Base-by-base conservation (phyloP, 2,329 filamentous ascomycete species). In the Cladosporium halotolerans region DNA sequence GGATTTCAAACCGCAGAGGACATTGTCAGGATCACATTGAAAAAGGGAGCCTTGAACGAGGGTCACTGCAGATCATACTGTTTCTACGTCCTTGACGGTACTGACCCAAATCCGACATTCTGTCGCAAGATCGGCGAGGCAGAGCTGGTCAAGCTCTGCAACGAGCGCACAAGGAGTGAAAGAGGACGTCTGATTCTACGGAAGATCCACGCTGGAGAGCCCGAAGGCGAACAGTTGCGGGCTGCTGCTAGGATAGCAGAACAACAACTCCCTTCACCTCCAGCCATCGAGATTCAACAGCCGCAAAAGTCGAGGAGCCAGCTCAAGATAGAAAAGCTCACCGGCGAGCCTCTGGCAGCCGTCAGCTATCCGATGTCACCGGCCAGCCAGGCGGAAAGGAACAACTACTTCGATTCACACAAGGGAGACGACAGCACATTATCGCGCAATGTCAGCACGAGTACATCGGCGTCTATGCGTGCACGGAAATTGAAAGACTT, bases 11-110 rank as follows among this genome's bases (percentile, higher is more conserved):
- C 87, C 4, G 88, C 89, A 56, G 93, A 96, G 64, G 90, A 97
- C 61, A 88, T 97, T 49, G 92, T 96, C 76, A 80, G 90, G 43
- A 86, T 89, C 56, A 95, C 93, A 0, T 73, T 97, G 42, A 83
- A 86, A 61, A 97, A 97, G 69, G 88, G 96, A 58, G 84, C 85
- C 39, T 79, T 96, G 31, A 88, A 90, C 18, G 90, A 96, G 66
- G 88, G 92, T 58, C 90, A 96, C 64, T 88, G 93, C 68, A 83
- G 90, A 63, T 96, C 95, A 66, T 97, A 96, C 73, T 96, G 91
- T 74, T 97, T 99, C 73, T 97, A 93, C 77, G 86, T 96, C 1
- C 77, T 97, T 55, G 85, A 89, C 60, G 92, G 91, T 47, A 76
- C 89, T 38, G 89, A 96, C 45, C 85, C 91, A 1, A 86, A 93